Percentiles rank a stretch among this genome's conserved stretches.
Conservation (phyloP, 2,329 filamentous ascomycete genomes). For the Eutypa lata region DNA sequence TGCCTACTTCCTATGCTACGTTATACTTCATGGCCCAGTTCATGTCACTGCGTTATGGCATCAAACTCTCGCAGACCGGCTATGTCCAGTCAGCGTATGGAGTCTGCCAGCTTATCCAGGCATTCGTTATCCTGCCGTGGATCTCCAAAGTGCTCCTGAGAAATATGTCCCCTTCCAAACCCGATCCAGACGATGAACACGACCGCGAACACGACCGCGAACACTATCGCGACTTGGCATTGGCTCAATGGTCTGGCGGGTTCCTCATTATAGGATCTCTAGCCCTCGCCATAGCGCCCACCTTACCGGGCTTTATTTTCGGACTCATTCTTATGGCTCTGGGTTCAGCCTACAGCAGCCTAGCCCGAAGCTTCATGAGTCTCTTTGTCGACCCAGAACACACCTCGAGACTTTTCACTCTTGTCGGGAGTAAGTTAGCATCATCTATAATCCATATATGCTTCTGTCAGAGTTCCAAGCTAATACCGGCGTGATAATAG, state of each 20-base stretch:
- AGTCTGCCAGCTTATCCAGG: constrained; percentile 20
- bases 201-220: constrained; percentile 23
- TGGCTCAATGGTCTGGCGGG: constrained; percentile 24
- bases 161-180: constrained; percentile 12
- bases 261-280: constrained; percentile 20
- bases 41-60: constrained; percentile 27
- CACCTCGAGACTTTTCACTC: constrained; percentile 28
- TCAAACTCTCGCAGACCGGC: constrained; percentile 26
- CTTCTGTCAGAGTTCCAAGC: neutral
- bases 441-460: neutral
- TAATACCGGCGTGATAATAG: neutral
- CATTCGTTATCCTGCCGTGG: constrained; percentile 26
- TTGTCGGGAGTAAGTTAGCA: constrained; percentile 16
- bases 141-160: constrained; percentile 18
- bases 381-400: constrained; percentile 27
- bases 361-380: constrained; percentile 27
- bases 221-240: constrained; percentile 23
- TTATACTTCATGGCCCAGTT: constrained; percentile 27
- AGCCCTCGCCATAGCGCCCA: constrained; percentile 22
- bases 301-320: constrained; percentile 21
- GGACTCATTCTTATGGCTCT: constrained; percentile 27
- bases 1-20: constrained; percentile 16
- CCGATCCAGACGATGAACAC: constrained; percentile 20
- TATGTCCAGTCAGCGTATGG: constrained; percentile 29
- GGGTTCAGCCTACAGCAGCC: constrained; percentile 23